Evolutionary conservation across 371 early-diverging fungal genomes (phyloP).

Genomic region (Encephalitozoon cuniculi): DNA sequence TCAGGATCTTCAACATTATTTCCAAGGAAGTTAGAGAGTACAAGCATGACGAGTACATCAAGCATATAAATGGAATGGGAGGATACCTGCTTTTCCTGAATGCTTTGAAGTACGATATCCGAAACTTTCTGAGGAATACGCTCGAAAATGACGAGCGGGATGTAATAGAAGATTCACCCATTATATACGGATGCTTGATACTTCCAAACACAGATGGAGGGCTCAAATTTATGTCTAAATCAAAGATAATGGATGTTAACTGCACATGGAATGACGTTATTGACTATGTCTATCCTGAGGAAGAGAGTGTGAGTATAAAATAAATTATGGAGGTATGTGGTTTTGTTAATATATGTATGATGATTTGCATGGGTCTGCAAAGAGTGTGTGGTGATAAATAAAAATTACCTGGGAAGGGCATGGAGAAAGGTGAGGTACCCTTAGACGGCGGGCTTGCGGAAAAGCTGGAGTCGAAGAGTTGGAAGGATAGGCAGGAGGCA

Average conservation of each 20-base stretch:
- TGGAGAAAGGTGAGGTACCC: not conserved
- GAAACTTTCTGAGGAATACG: not conserved
- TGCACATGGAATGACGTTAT: not conserved
- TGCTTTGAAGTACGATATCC: not conserved
- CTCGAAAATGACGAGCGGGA: not conserved
- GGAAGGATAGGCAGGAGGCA: slow-evolving; percentile 37
- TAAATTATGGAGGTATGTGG: not conserved
- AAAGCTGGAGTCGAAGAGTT: slow-evolving; percentile 31
- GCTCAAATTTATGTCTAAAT: not conserved
- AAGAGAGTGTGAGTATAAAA: not conserved
- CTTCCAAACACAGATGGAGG: slow-evolving; percentile 11
- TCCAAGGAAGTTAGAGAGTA: not conserved
- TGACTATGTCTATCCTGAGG: not conserved
- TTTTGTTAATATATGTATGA: not conserved
- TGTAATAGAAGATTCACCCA: not conserved
- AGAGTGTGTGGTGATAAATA: not conserved
- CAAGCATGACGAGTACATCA: not conserved
- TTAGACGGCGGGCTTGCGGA: not conserved
- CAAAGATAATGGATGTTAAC: not conserved
- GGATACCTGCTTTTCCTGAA: not conserved
- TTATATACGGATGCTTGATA: not conserved
- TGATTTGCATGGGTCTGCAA: not conserved
- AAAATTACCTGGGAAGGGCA: slow-evolving; percentile 3
- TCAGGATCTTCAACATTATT: not conserved
- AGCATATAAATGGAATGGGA: not conserved